A percentile compares a stretch with the other conserved stretches of the same genome.
Conservation (phyloP, 73 alveolate genomes). For the Tetrahymena borealis region DNA sequence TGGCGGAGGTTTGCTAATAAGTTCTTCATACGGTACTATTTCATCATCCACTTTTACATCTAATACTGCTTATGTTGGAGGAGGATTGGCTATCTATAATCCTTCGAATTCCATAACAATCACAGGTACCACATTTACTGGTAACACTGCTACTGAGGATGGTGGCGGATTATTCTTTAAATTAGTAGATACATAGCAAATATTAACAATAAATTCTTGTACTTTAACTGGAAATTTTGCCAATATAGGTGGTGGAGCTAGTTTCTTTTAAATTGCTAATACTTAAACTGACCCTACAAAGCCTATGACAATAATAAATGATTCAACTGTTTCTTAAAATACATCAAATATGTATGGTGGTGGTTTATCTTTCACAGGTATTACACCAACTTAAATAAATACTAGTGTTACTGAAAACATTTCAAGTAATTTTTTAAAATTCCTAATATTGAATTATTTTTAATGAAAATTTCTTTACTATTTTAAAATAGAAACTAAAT, state of each 20-base stretch:
- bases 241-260: neutral
- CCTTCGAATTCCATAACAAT: neutral
- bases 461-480: neutral
- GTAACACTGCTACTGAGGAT: neutral
- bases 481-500: neutral
- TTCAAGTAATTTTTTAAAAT: neutral
- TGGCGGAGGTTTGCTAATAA: neutral
- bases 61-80: neutral
- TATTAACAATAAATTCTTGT: neutral
- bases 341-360: neutral
- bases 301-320: neutral
- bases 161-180: neutral
- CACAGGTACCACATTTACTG: neutral
- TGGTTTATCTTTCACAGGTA: neutral
- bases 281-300: neutral
- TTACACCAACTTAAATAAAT: neutral
- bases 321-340: neutral
- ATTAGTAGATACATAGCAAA: neutral
- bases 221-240: neutral
- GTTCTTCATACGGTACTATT: neutral
- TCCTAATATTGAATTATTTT: neutral
- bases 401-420: neutral
- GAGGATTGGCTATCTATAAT: neutral
- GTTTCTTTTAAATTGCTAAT: neutral
- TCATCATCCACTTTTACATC: neutral